A percentile compares a stretch with the other conserved stretches of the same genome.
Evolutionary conservation across 306 rosid species (phyloP).

Genomic region (Pterocarpus macrocarpus): DNA sequence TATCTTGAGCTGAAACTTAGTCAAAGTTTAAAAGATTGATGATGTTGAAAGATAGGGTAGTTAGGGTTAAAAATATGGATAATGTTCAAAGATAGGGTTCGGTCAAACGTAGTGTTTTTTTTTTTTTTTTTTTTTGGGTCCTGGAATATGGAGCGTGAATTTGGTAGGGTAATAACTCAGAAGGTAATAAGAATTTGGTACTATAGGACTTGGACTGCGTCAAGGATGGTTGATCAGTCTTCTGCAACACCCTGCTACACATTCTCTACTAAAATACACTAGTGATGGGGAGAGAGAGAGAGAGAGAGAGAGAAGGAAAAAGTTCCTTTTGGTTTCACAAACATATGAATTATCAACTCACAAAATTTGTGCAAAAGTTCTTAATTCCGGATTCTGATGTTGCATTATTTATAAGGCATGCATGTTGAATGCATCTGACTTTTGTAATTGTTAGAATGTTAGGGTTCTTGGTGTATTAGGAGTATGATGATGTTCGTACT

Average conservation of each 20-base stretch:
- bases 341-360: neutral
- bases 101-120: neutral
- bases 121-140: neutral
- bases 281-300: neutral
- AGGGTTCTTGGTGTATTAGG: neutral
- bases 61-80: constrained; percentile 20
- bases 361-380: constrained; percentile 17
- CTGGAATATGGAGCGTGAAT: neutral
- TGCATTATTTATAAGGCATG: neutral
- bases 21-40: constrained; percentile 17
- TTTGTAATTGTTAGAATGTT: constrained; percentile 1
- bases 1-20: neutral
- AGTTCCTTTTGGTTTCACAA: neutral
- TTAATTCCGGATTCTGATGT: constrained; percentile 34
- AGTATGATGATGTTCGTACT: neutral
- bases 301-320: neutral
- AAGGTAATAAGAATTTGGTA: constrained; percentile 10
- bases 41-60: constrained; percentile 1
- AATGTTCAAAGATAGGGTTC: constrained; percentile 1
- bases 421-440: neutral
- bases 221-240: neutral
- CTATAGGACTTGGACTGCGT: neutral
- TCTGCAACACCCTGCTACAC: neutral
- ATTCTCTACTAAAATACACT: neutral
- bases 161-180: constrained; percentile 2